Evolutionary conservation across 257 asterid genomes (phyloP).

Genomic region (Petrea volubilis): DNA sequence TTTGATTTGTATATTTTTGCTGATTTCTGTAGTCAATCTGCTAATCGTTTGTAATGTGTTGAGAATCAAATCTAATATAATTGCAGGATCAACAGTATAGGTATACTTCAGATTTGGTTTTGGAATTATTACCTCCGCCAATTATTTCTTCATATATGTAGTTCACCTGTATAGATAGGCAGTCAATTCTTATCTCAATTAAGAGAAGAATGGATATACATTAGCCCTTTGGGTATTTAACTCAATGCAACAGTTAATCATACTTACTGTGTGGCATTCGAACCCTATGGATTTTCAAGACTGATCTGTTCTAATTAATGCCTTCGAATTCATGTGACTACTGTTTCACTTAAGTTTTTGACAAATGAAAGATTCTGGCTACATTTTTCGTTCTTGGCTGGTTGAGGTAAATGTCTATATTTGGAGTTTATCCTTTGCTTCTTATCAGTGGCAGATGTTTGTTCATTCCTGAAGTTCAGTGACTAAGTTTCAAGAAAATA

Average conservation of each 20-base stretch:
- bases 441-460: background rate
- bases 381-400: slow-evolving; percentile 16
- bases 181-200: too few relatives aligned
- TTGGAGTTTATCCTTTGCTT: background rate
- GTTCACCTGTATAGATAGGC: too few relatives aligned
- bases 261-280: background rate
- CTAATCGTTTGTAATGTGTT: slow-evolving; percentile 7
- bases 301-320: background rate
- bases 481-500: background rate
- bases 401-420: background rate
- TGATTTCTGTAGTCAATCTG: slow-evolving; percentile 17
- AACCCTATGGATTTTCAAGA: background rate
- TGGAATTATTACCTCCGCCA: too few relatives aligned
- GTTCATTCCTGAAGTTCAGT: background rate
- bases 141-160: too few relatives aligned
- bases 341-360: background rate
- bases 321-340: background rate
- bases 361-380: background rate
- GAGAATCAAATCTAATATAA: too few relatives aligned
- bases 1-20: slow-evolving; percentile 16
- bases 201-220: too few relatives aligned
- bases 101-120: too few relatives aligned
- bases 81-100: too few relatives aligned
- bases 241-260: slow-evolving; percentile 20
- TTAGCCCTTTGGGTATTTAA: too few relatives aligned